phyloP scores from a whole-genome alignment of 140 eudicot genomes.

The Stevia rebaudiana region DNA sequence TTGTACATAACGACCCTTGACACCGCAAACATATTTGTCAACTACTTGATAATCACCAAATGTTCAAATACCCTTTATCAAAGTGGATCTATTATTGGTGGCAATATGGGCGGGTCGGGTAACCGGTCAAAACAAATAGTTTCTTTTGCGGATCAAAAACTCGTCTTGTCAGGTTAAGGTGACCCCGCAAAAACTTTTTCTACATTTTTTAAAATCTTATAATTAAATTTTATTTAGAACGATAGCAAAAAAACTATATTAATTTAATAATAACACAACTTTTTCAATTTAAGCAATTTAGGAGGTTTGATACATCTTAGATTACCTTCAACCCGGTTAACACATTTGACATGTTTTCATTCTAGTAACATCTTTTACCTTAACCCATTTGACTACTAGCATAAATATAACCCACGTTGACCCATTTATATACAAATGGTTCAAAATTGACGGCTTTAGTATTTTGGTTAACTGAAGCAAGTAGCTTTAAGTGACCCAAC shows the following conservation, averaged over 20 bases:
- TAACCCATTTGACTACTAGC: background rate
- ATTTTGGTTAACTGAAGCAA: slow-evolving; percentile 1
- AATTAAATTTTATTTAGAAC: background rate
- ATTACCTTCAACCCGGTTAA: background rate
- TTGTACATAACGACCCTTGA: background rate
- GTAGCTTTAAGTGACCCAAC: slow-evolving; percentile 2
- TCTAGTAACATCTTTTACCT: background rate
- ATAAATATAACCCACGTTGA: background rate
- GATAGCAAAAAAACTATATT: too few relatives aligned
- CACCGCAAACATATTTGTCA: background rate
- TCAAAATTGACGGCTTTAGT: background rate
- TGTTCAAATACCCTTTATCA: background rate
- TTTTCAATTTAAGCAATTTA: background rate
- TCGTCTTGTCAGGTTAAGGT: background rate
- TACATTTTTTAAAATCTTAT: background rate
- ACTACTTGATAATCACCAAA: slow-evolving; percentile 7
- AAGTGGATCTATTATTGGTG: background rate
- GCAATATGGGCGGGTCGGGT: background rate
- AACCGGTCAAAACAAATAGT: background rate
- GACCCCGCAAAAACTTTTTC: background rate
- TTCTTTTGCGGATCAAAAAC: background rate
- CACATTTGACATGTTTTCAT: background rate
- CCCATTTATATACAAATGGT: background rate
- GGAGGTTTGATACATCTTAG: background rate
- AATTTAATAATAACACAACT: too few relatives aligned